Evolutionary conservation across 352 stramenopile genomes (phyloP).

Genomic region (Blastocystis sp.): DNA sequence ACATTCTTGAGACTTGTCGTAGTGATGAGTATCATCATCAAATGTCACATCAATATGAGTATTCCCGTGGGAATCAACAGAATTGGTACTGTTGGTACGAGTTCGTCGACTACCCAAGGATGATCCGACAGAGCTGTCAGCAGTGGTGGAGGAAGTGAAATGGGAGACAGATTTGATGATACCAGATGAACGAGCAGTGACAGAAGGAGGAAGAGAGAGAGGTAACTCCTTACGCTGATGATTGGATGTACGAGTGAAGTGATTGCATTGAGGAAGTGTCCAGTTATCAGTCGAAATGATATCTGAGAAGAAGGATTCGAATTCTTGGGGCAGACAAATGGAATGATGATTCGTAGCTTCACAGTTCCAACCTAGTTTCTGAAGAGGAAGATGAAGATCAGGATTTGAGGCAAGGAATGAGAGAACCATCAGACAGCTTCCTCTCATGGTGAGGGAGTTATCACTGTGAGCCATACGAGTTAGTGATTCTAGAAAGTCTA

Average conservation of each 20-base stretch:
- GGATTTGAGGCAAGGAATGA: conserved; percentile 25
- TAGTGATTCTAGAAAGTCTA: neutral
- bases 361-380: conserved; percentile 10
- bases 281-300: conserved; percentile 31
- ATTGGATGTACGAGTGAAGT: neutral
- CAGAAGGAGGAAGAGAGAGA: neutral
- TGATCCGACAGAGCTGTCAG: conserved; percentile 24
- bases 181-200: neutral
- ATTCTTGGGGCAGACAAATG: conserved; percentile 12
- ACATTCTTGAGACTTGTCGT: conserved; percentile 36
- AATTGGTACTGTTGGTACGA: neutral
- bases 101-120: conserved; percentile 59
- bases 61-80: conserved; percentile 7
- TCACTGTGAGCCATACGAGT: conserved; percentile 23
- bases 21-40: conserved; percentile 47
- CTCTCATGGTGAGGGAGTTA: neutral
- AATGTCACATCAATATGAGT: conserved; percentile 9
- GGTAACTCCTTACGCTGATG: neutral
- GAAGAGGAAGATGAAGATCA: neutral
- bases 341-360: neutral
- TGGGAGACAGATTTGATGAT: neutral
- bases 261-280: conserved; percentile 25
- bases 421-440: conserved; percentile 17
- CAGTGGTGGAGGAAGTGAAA: neutral
- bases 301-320: conserved; percentile 2